phyloP scores from a whole-genome alignment of 2,329 filamentous ascomycete species.

The Leptographium galeiforme region DNA sequence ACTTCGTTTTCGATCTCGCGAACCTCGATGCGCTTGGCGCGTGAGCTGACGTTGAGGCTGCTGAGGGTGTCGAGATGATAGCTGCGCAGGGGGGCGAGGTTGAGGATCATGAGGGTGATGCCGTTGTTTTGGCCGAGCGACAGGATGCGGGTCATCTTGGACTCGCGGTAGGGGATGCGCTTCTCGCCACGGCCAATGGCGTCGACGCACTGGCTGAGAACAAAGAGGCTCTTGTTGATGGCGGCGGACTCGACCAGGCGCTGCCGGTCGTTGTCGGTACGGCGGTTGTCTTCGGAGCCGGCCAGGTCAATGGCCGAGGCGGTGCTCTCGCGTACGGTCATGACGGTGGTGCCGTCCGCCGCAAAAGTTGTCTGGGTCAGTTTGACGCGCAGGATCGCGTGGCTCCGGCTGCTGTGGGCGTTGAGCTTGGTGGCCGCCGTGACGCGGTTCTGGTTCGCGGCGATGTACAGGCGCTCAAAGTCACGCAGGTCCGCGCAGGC shows the following conservation, averaged over 20 bases:
- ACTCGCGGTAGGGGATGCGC: constrained; percentile 84
- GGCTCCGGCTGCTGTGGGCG: constrained; percentile 77
- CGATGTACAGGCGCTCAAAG: constrained; percentile 80
- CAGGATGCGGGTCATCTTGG: constrained; percentile 92
- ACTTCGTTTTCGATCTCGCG: constrained; percentile 93
- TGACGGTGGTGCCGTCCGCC: constrained; percentile 32
- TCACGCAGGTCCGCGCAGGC: constrained; percentile 76
- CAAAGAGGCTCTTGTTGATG: constrained; percentile 96
- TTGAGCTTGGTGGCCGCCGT: constrained; percentile 88
- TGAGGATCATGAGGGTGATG: constrained; percentile 91
- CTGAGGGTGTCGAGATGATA: constrained; percentile 91
- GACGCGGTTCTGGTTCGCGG: constrained; percentile 80
- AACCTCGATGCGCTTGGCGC: constrained; percentile 92
- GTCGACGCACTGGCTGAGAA: constrained; percentile 88
- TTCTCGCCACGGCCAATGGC: constrained; percentile 66
- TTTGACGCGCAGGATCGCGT: constrained; percentile 85
- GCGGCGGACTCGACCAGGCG: constrained; percentile 87
- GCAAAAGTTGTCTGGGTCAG: constrained; percentile 54
- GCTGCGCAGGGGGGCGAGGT: constrained; percentile 78
- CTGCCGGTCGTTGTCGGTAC: constrained; percentile 89
- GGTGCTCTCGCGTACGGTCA: constrained; percentile 50
- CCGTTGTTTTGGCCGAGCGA: constrained; percentile 90
- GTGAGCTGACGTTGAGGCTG: constrained; percentile 86
- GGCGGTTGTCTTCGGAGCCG: constrained; percentile 86
- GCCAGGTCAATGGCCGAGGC: constrained; percentile 91